Evolutionary conservation across 2,329 filamentous ascomycete species (phyloP).

Genomic region (Macrophomina phaseolina): DNA sequence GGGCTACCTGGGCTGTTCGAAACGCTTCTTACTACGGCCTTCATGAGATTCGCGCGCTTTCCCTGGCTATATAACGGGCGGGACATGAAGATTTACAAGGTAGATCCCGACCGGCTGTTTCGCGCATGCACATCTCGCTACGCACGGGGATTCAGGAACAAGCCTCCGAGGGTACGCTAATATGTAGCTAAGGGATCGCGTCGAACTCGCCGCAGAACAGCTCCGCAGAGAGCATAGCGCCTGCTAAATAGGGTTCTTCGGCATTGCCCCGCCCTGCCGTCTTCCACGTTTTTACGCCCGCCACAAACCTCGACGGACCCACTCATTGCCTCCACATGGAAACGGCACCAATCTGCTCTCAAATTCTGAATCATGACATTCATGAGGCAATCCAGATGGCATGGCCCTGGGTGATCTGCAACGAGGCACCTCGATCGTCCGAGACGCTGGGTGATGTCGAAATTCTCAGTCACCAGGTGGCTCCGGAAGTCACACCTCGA

Average conservation of each 20-base stretch:
- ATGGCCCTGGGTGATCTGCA: background rate
- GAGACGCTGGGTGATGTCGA: too few relatives aligned
- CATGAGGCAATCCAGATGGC: background rate
- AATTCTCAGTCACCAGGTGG: too few relatives aligned
- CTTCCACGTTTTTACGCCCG: background rate
- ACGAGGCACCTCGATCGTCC: too few relatives aligned
- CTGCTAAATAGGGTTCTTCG: background rate
- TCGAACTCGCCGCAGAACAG: background rate
- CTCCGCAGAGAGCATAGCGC: background rate
- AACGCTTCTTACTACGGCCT: too few relatives aligned
- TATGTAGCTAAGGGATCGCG: background rate
- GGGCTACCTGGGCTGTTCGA: too few relatives aligned
- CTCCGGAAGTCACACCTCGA: too few relatives aligned
- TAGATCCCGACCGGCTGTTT: background rate
- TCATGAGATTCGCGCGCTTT: too few relatives aligned
- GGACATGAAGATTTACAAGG: constrained; percentile 24
- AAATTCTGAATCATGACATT: background rate
- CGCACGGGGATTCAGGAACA: background rate
- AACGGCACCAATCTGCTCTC: background rate
- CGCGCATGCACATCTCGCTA: background rate
- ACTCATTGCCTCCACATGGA: background rate
- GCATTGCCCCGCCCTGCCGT: background rate
- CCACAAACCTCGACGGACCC: background rate
- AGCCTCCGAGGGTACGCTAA: background rate
- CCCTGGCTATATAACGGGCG: too few relatives aligned